Evolutionary conservation across 116 monocot species (phyloP), one percentile per base, ranked within the genome.

Genomic region (Dioscorea cayenensis): DNA sequence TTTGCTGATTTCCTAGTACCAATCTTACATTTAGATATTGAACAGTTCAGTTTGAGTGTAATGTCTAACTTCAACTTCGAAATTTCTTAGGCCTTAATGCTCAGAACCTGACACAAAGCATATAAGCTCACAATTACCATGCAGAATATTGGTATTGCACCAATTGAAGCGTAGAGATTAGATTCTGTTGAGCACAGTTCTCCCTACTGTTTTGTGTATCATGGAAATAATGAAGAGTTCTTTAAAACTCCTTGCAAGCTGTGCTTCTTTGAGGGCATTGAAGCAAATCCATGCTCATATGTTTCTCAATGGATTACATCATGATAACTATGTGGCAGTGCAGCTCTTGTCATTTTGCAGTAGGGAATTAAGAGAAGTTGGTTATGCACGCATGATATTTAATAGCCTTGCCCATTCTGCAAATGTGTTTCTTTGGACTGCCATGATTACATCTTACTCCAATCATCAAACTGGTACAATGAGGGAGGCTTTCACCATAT

Each of bases 361-460:
- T 38, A 74, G 66, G 23, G 66, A 48, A 69, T 49, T 83, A 35
- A 66, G 76, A 4, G 43, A 75, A 63, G 37, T 83, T 49, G 37
- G 49, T 23, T 78, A 87, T 60, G 75, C 84, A 22, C 77, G 77
- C 71, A 64, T 32, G 58, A 69, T 87, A 60, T 83, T 87, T 60
- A 22, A 78, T 51, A n/a, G 49, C 36, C 63, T 58, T 27, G 36
- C 59, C 32, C 10, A 13, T 20, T 55, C 78, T 16, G 84, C 87
- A 43, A 84, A 84, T 78, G 80, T 77, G 60, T 83, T 77, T 65
- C 72, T 83, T 9, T 87, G 77, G 83, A 80, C 77, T 14, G 28
- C 77, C 50, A 80, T 87, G 68, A 78, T 86, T 14, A 12, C 78
- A 2, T 76, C 72, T 43, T 87, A 87, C 66, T 59, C 67, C 23